phyloP scores from a whole-genome alignment of 768 basidiomycete species.

The Strobilomyces confusus region DNA sequence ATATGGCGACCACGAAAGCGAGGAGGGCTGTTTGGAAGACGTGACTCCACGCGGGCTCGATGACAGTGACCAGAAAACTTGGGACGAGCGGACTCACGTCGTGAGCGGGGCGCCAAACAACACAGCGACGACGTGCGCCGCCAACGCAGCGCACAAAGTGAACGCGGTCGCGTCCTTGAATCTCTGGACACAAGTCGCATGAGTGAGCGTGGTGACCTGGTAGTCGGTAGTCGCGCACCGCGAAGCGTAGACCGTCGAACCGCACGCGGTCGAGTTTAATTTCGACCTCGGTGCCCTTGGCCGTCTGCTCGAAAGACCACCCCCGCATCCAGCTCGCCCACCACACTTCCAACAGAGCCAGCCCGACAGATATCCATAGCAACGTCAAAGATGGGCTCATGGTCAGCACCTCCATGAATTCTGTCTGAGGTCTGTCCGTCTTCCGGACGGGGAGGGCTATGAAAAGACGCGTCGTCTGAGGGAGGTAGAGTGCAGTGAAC shows the following conservation, averaged over 20 bases:
- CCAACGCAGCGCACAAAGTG: slow-evolving; percentile 47
- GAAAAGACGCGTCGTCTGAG: slow-evolving; percentile 50
- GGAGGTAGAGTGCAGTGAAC: slow-evolving; percentile 68
- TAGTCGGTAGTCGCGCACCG: slow-evolving; percentile 32
- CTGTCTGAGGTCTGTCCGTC: slow-evolving; percentile 64
- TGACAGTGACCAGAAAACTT: background rate
- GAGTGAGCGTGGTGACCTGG: background rate
- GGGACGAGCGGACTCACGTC: slow-evolving; percentile 38
- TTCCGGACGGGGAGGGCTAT: slow-evolving; percentile 31
- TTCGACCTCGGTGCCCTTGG: slow-evolving; percentile 41
- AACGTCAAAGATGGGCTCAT: slow-evolving; percentile 54
- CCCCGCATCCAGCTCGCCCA: slow-evolving; percentile 66
- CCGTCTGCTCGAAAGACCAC: slow-evolving; percentile 48
- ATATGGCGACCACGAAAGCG: slow-evolving; percentile 60
- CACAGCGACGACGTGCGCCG: slow-evolving; percentile 48
- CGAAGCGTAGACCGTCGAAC: slow-evolving; percentile 35
- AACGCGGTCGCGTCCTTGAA: slow-evolving; percentile 47
- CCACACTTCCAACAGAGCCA: slow-evolving; percentile 55
- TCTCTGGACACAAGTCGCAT: slow-evolving; percentile 36
- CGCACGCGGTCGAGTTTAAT: slow-evolving; percentile 40
- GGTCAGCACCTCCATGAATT: slow-evolving; percentile 66
- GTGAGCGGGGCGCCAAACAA: slow-evolving; percentile 73
- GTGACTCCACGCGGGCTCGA: slow-evolving; percentile 36
- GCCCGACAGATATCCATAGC: slow-evolving; percentile 53
- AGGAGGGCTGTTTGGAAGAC: slow-evolving; percentile 61